Conservation (phyloP, 2,329 filamentous ascomycete genomes). For the Chaetoscypha palmicola region DNA sequence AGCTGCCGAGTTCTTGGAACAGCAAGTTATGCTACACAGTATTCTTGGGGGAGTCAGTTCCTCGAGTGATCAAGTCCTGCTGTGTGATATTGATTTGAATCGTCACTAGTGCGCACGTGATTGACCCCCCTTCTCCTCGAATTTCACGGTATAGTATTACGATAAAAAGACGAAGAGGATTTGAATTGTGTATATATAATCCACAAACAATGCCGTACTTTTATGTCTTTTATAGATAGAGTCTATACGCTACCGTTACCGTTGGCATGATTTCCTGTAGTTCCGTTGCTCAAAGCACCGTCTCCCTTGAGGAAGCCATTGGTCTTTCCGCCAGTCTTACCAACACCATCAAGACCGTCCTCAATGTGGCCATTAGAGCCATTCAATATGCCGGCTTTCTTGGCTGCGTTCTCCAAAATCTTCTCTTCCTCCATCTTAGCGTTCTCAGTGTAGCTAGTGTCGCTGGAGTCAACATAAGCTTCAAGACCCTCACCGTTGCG, state of each 20-base stretch:
- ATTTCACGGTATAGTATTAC: no score
- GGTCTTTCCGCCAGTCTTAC: background rate
- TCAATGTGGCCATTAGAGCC: slow-evolving; percentile 16
- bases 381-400: slow-evolving; percentile 22
- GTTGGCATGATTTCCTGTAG: background rate
- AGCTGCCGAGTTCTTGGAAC: no score
- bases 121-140: no score
- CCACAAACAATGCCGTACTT: no score
- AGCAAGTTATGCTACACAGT: no score
- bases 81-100: no score
- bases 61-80: no score
- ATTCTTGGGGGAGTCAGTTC: no score
- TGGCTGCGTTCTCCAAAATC: slow-evolving; percentile 20
- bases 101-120: no score
- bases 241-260: background rate
- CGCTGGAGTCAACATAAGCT: slow-evolving; percentile 61
- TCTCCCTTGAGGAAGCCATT: slow-evolving; percentile 8
- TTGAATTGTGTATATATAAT: no score
- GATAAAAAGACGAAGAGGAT: no score
- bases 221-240: slow-evolving; percentile 38
- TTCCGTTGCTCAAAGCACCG: slow-evolving; percentile 4
- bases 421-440: slow-evolving; percentile 24
- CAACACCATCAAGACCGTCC: slow-evolving; percentile 7
- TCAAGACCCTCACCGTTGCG: slow-evolving; percentile 59
- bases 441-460: slow-evolving; percentile 49